Evolutionary conservation across 768 basidiomycete species (phyloP), one percentile per base, ranked within the genome.

Genomic region (Tylopilus subfusipes): DNA sequence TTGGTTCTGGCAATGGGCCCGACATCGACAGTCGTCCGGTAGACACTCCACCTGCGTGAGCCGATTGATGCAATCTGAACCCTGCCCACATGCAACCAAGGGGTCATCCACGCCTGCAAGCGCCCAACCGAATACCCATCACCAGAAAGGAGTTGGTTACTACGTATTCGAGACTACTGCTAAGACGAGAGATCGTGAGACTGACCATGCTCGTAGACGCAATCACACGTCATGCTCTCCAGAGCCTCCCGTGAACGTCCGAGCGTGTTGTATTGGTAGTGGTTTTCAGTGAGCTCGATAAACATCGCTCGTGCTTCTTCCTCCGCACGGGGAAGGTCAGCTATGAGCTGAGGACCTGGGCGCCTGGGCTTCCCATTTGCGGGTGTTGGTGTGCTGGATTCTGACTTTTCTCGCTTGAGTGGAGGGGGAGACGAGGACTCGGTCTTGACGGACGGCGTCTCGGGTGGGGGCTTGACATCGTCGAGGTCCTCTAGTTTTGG

Each of bases 211-310:
- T 88, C 83, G 70, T 83, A 96, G 55, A 73, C 74, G 73, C 97
- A 99, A 69, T 99, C 97, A 76, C 97, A 99, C 22, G 86, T 83
- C 88, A 94, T 92, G 72, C 91, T 89, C 76, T 98, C 97, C 65
- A 88, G 80, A 50, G 85, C 80, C 74, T 96, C 92, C 66, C 88
- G 84, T 50, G 90, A 91, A 63, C 83, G 82, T n/a, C 96, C 96
- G 52, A 98, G 75, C 29, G 85, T 80, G 68, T 84, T 86, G 72
- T 86, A 85, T 76, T 96, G 93, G 69, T 97, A 97, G 63, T 84
- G 85, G 70, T 93, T 96, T 65, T 75, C 80, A 56, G 72, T 61
- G 64, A 98, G 84, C 72, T 90, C 82, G 58, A 71, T 74, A 68
- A 96, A 98, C 10, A 81, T 85, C 59, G 72, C 75, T 56, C 86